Base-by-base conservation (phyloP, 352 stramenopile genomes). In the Saprolegnia parasitica region DNA sequence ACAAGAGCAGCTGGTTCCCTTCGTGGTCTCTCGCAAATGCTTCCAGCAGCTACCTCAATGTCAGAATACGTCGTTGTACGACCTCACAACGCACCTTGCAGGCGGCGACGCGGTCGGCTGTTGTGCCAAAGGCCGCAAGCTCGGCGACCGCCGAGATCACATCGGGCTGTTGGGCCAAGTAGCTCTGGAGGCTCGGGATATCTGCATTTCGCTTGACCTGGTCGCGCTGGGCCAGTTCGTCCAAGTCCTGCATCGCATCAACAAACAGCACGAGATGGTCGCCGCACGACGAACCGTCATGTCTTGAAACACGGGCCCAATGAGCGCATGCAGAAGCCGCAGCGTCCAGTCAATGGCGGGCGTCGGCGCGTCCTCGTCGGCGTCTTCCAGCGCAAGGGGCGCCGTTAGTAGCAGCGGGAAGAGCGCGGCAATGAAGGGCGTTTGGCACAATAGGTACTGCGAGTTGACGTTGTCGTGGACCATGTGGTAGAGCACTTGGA, bases 401-500 rank as follows among this genome's bases (percentile, higher is more conserved):
- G 63, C 45, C 6, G 76, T 68, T 20, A 93, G 67, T 13, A 93
- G 61, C 8, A 73, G 65, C 4, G 83, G 76, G 24, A 93, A 67
- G 42, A 90, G 78, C 0, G 79, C 78, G 16, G 80, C 68, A 10
- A 93, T 60, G 50, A 79, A 85, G 16, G 37, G 46, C 21, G 85
- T 72, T 46, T 93, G 81, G 0, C 79, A 71, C 35, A 93, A 85
- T 26, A 93, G 68, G 29, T 76, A 90, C 74, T 93, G 85, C 42
- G 83, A 90, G 81, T 90, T 89, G 23, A 81, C 67, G 65, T 93
- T 93, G 71, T 90, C 83, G 35, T 78, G 72, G 45, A 93, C 35
- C 81, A 93, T 90, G 68, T 93, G 90, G 72, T 84, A 86, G 10
- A 93, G 74, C 64, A 91, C 90, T 65, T 90, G 81, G 21, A 93